A percentile compares a stretch with the other conserved stretches of the same genome.
Conservation (phyloP, 192 early-diverging fungal species). For the Pilobolus umbonatus region DNA sequence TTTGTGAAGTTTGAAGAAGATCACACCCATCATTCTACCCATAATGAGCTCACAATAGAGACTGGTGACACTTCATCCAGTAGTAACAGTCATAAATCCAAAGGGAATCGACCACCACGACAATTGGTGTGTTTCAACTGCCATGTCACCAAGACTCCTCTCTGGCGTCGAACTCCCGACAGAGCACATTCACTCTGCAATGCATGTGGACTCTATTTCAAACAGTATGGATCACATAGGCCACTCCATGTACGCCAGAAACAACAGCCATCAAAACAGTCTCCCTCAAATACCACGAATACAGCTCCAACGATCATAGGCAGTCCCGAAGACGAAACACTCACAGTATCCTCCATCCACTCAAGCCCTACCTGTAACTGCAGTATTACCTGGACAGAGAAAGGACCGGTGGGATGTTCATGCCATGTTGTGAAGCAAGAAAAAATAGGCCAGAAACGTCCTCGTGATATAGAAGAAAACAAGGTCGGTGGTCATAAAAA, state of each 20-base stretch:
- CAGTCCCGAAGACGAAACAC: not conserved
- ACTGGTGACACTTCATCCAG: not conserved
- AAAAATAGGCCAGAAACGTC: slow-evolving; percentile 29
- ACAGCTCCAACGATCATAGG: not conserved
- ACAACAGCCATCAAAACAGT: slow-evolving; percentile 11
- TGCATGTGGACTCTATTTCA: slow-evolving; percentile 93
- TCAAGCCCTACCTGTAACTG: not conserved
- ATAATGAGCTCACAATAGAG: not conserved
- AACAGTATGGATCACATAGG: slow-evolving; percentile 81
- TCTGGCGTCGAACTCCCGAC: slow-evolving; percentile 83
- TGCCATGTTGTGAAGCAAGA: too few species aligned
- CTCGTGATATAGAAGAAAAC: slow-evolving; percentile 19
- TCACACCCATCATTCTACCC: not conserved
- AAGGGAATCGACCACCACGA: slow-evolving; percentile 31
- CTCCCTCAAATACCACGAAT: not conserved
- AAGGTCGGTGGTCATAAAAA: not conserved
- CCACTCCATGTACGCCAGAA: slow-evolving; percentile 49
- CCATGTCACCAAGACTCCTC: slow-evolving; percentile 79
- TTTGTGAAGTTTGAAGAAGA: slow-evolving; percentile 28
- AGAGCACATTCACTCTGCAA: slow-evolving; percentile 86
- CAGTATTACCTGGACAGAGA: too few species aligned
- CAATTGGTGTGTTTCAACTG: slow-evolving; percentile 61
- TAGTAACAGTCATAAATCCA: not conserved
- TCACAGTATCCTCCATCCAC: not conserved
- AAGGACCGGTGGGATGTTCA: slow-evolving; percentile 65